These are phyloP conservation scores for Ophiostoma perfectum DNA, from an alignment of 2,329 filamentous ascomycete species.

Conservation along the genomic window DNA sequence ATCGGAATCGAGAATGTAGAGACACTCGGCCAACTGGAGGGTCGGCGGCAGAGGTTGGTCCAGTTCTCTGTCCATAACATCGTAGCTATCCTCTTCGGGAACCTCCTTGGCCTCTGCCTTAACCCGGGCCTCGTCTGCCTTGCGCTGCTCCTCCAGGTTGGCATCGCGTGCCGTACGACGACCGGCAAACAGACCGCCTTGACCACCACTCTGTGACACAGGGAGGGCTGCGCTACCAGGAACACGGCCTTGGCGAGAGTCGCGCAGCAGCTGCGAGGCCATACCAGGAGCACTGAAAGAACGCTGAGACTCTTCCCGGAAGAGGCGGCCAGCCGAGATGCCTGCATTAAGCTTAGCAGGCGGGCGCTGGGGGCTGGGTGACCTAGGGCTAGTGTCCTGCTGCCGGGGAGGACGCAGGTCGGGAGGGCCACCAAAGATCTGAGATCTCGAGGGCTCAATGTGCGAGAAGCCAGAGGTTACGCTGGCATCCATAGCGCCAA, in stretches of 20 bases:
- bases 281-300: conserved; percentile 58
- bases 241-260: conserved; percentile 32
- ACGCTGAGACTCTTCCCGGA: conserved; percentile 47
- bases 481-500: conserved; percentile 41
- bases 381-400: conserved; percentile 56
- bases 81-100: conserved; percentile 64
- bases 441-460: conserved; percentile 40
- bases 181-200: conserved; percentile 16
- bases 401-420: conserved; percentile 50
- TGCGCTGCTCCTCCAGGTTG: conserved; percentile 47
- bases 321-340: conserved; percentile 38
- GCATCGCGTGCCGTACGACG: conserved; percentile 43
- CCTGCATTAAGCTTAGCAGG: conserved; percentile 19
- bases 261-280: conserved; percentile 48
- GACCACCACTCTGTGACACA: conserved; percentile 23
- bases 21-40: conserved; percentile 60
- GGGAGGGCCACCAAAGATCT: conserved; percentile 53
- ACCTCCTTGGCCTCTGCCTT: conserved; percentile 54
- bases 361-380: conserved; percentile 60
- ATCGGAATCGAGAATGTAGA: conserved; percentile 44
- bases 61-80: conserved; percentile 56
- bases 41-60: conserved; percentile 57
- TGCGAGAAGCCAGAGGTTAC: conserved; percentile 44
- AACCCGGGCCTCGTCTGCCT: conserved; percentile 49
- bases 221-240: conserved; percentile 27